Conservation (phyloP, 1,284 basidiomycete genomes). For the Malassezia equina region DNA sequence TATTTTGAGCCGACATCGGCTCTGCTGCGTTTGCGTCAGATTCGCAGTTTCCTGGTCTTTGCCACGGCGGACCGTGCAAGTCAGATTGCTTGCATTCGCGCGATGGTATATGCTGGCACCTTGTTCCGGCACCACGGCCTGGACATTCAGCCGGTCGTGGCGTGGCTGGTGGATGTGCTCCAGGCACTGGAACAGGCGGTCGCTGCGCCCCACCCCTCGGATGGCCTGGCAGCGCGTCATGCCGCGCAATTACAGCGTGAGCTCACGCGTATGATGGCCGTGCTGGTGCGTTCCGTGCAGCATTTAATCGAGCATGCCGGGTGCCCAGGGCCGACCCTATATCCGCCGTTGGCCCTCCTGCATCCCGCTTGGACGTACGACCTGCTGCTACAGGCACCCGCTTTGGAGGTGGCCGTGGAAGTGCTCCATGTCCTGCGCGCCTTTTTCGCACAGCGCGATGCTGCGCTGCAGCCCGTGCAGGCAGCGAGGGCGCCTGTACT, state of each 20-base stretch:
- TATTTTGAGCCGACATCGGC: constrained; percentile 60
- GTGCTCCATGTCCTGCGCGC: constrained; percentile 58
- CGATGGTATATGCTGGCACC: constrained; percentile 64
- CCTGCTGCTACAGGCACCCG: constrained; percentile 55
- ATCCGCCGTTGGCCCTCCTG: constrained; percentile 61
- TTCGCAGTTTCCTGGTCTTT: constrained; percentile 62
- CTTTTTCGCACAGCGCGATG: constrained; percentile 52
- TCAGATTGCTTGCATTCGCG: constrained; percentile 64
- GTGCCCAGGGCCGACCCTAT: constrained; percentile 47
- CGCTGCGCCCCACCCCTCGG: constrained; percentile 9
- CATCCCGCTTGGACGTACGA: constrained; percentile 59
- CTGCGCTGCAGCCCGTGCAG: background rate
- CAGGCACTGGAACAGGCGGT: constrained; percentile 55
- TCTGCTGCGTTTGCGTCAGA: constrained; percentile 56
- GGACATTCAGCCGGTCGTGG: constrained; percentile 55
- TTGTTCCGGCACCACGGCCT: constrained; percentile 59
- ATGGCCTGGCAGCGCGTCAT: background rate
- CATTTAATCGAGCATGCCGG: constrained; percentile 54
- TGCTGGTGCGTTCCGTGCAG: constrained; percentile 55
- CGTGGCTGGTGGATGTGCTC: constrained; percentile 63
- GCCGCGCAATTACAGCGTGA: constrained; percentile 18
- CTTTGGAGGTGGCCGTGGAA: constrained; percentile 53
- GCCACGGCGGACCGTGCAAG: constrained; percentile 60
- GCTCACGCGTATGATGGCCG: constrained; percentile 25
- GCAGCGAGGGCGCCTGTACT: constrained; percentile 16